These are phyloP conservation scores for Cichorium intybus DNA, from an alignment of 140 eudicot species.

Conservation along the genomic window DNA sequence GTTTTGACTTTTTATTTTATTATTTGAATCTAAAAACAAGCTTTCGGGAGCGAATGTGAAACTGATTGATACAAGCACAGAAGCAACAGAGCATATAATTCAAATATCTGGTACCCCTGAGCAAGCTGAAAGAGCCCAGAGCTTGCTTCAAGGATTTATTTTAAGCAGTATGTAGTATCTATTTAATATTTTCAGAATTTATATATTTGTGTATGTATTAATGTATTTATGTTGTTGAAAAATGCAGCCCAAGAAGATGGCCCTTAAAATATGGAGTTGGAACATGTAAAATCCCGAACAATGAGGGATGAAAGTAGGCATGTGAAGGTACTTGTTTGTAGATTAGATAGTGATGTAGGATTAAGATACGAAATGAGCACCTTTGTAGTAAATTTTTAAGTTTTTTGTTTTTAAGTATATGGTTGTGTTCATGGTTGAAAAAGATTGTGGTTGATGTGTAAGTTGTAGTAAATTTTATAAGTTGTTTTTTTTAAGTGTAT, in stretches of 20 bases:
- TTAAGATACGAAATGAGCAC: slow-evolving; percentile 14
- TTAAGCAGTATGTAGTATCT: slow-evolving; percentile 67
- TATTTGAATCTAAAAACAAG: slow-evolving; percentile 37
- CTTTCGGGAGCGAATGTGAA: slow-evolving; percentile 92
- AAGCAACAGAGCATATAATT: slow-evolving; percentile 67
- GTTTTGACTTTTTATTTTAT: slow-evolving; percentile 18
- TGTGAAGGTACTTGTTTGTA: slow-evolving; percentile 21
- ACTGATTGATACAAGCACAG: slow-evolving; percentile 66
- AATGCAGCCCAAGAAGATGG: slow-evolving; percentile 78
- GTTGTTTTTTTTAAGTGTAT: no score
- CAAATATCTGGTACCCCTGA: slow-evolving; percentile 92
- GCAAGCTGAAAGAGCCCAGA: slow-evolving; percentile 98
- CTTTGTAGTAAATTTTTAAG: slow-evolving; percentile 22
- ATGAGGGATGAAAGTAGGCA: slow-evolving; percentile 16
- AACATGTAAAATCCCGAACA: slow-evolving; percentile 18
- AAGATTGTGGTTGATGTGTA: slow-evolving; percentile 6
- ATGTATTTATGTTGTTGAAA: slow-evolving; percentile 3
- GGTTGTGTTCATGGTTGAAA: slow-evolving; percentile 17
- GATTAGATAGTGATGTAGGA: slow-evolving; percentile 27
- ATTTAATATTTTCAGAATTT: not conserved
- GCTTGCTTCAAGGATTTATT: slow-evolving; percentile 95
- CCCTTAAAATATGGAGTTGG: slow-evolving; percentile 35
- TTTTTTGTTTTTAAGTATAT: not conserved
- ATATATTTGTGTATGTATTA: not conserved
- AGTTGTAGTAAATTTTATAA: not conserved